A percentile compares a stretch with the other conserved stretches of the same genome.
Conservation (phyloP, 108 stramenopile species). For the Craspedostauros australis region DNA sequence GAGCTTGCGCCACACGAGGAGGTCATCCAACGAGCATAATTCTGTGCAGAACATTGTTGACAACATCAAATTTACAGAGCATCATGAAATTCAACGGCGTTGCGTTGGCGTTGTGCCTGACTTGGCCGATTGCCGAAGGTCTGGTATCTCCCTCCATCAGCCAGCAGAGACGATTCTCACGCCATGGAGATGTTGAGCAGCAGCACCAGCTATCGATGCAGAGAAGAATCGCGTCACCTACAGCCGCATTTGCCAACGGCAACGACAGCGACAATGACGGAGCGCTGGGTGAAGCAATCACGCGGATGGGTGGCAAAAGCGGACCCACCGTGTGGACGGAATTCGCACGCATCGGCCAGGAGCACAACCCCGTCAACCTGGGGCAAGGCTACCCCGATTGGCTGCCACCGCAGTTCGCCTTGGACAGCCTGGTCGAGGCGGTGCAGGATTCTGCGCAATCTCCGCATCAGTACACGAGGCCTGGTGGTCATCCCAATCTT, state of each 20-base stretch:
- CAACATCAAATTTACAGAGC: neutral
- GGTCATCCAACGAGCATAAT: neutral
- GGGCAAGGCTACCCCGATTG: conserved; percentile 88
- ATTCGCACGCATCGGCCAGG: conserved; percentile 68
- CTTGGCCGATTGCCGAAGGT: neutral
- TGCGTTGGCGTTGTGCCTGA: neutral
- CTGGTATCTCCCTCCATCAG: neutral
- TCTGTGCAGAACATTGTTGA: neutral
- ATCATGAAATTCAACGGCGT: no score
- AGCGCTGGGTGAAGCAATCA: conserved; percentile 54
- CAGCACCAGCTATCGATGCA: neutral
- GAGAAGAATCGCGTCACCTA: neutral
- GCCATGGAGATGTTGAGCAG: neutral
- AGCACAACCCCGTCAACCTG: conserved; percentile 64
- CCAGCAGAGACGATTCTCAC: neutral
- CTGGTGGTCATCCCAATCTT: conserved; percentile 91
- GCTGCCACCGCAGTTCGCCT: conserved; percentile 79
- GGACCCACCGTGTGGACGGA: conserved; percentile 86
- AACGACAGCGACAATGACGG: neutral
- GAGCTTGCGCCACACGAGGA: neutral
- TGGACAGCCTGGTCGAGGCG: conserved; percentile 62
- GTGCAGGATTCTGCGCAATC: conserved; percentile 51
- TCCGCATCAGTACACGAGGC: conserved; percentile 93
- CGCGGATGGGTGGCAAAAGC: conserved; percentile 43
- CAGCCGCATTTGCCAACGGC: neutral